These are phyloP conservation scores for Hygrophorus russula DNA, from an alignment of 768 basidiomycete species.

Conservation along the genomic window DNA sequence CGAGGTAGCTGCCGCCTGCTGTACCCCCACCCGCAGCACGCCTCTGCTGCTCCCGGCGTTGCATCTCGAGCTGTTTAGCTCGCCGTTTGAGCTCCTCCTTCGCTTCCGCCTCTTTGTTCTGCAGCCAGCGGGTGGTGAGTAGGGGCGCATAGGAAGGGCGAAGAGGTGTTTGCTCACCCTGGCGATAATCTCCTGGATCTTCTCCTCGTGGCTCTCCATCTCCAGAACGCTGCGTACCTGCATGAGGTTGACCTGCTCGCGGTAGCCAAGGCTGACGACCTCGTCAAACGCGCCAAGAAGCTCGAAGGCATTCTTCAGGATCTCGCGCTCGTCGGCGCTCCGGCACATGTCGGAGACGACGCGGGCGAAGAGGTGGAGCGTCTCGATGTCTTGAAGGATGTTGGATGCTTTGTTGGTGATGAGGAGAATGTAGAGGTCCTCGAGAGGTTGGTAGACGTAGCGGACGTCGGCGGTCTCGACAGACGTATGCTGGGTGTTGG, in stretches of 20 bases:
- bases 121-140: not conserved
- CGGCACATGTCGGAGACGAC: constrained; percentile 89
- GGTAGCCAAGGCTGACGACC: constrained; percentile 82
- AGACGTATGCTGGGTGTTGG: constrained; percentile 92
- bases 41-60: constrained; percentile 86
- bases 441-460: constrained; percentile 93
- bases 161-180: constrained; percentile 40
- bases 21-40: constrained; percentile 45
- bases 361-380: constrained; percentile 86
- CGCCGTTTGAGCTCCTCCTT: constrained; percentile 98
- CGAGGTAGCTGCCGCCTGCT: constrained; percentile 47
- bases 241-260: constrained; percentile 68
- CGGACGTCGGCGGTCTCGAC: constrained; percentile 92
- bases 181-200: constrained; percentile 97
- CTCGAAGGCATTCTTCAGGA: constrained; percentile 85
- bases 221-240: constrained; percentile 72
- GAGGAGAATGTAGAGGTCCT: constrained; percentile 92
- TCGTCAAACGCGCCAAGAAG: constrained; percentile 94
- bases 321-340: constrained; percentile 80
- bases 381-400: constrained; percentile 96
- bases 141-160: constrained; percentile 1
- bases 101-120: constrained; percentile 99
- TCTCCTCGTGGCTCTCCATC: constrained; percentile 90
- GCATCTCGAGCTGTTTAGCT: constrained; percentile 96
- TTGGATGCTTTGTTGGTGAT: constrained; percentile 99